These are phyloP conservation scores for Tetrapisispora phaffii DNA, from an alignment of 805 yeast species.

Conservation along the genomic window DNA sequence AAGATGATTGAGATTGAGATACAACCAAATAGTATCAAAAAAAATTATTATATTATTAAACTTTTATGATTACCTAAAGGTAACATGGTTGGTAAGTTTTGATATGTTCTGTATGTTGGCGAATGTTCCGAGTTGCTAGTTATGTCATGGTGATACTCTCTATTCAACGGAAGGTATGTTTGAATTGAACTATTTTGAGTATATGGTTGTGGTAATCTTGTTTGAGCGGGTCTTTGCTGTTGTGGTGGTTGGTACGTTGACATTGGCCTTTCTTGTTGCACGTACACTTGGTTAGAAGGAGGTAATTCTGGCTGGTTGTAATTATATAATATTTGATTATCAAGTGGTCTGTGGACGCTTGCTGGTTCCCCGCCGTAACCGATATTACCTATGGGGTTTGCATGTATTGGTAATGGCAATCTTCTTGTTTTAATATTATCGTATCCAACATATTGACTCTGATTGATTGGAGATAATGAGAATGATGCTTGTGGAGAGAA, in stretches of 20 bases:
- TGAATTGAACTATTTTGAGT: neutral
- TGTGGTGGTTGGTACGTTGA: neutral
- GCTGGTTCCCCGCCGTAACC: neutral
- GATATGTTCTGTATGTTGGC: neutral
- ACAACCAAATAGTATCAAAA: too few species aligned
- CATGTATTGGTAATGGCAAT: neutral
- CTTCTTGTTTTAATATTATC: slow-evolving; percentile 1
- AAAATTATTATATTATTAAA: too few species aligned
- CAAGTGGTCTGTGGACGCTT: neutral
- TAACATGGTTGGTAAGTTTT: neutral
- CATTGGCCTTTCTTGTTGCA: neutral
- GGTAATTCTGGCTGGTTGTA: neutral
- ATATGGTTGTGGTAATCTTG: neutral
- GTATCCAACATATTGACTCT: neutral
- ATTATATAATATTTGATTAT: neutral
- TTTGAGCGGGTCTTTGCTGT: neutral
- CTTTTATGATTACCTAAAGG: neutral
- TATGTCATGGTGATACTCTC: neutral
- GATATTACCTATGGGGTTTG: neutral
- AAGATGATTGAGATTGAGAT: too few species aligned
- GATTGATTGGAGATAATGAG: neutral
- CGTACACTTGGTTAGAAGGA: neutral
- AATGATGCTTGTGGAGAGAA: neutral
- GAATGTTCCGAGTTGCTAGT: neutral
- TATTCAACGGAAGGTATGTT: neutral